Evolutionary conservation across 176 grass and related monocot genomes (phyloP), one percentile per base, ranked within the genome.

Genomic region (Chrysopogon serrulatus): DNA sequence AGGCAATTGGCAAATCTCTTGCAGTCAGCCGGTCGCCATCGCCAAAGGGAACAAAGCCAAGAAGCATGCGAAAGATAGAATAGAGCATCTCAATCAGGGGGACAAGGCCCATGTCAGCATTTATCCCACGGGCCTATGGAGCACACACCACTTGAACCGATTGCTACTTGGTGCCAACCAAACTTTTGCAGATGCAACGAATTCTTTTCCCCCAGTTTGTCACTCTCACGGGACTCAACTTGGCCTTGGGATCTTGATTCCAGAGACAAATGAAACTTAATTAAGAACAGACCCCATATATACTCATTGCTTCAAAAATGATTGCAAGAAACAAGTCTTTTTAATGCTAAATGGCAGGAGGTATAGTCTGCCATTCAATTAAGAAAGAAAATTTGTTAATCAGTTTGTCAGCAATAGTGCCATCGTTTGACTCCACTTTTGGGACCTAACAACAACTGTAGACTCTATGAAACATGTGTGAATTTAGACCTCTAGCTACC

Each of bases 21-120:
- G 66, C 76, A 30, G 60, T 68, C 71, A 23, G 36, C 28, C 15
- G 2, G 51, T 88, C 43, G 1, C 74, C 33, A 13, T 83, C 74
- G 24, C 42, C 45, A 5, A 70, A 35, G 27, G 16, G 70, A 70
- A 80, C 27, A 85, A 76, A 79, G 31, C 30, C 6, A 31, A 18
- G 53, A n/a, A 72, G 24, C 26, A 49, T 30, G 42, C 28, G 42
- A 12, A n/a, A n/a, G 16, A 33, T 8, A 45, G 36, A 68, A 39
- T 23, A 19, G 49, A n/a, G 51, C 51, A 27, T 90, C 78, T 44
- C 15, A 19, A 40, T 89, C 71, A 70, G 31, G 77, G 87, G 82
- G 77, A 85, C 82, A 89, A 28, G 39, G 26, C 85, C 82, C 63
- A 89, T 77, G 32, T 76, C 71, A 77, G 32, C 59, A 89, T 71